Conservation (phyloP, 345 rosid genomes). For the Carallia pectinifolia region DNA sequence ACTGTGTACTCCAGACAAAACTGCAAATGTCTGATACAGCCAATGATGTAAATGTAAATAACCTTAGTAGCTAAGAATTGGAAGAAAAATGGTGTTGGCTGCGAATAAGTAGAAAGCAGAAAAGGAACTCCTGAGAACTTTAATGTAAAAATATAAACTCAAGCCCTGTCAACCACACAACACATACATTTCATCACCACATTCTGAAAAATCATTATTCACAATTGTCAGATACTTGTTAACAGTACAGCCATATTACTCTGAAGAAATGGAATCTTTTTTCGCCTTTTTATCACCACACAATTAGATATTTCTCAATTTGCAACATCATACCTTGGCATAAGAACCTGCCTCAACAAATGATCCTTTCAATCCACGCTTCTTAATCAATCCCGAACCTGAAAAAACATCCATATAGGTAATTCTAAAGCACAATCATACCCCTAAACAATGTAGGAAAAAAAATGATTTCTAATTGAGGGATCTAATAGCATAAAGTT, state of each 20-base stretch:
- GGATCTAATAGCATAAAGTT: too few species aligned
- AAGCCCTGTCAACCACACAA: too few species aligned
- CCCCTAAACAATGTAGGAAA: background rate
- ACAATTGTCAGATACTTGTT: too few species aligned
- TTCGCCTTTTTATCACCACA: background rate
- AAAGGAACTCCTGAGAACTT: background rate
- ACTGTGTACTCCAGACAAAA: conserved; percentile 69
- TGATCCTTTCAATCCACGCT: conserved; percentile 78
- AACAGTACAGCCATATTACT: background rate
- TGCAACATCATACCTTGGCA: conserved; percentile 64
- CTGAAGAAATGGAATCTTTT: background rate
- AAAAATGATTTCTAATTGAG: background rate
- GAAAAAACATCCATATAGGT: conserved; percentile 16
- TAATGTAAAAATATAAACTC: too few species aligned
- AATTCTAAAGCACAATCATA: background rate
- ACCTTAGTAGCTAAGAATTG: background rate
- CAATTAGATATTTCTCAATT: background rate
- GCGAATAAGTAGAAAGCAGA: background rate
- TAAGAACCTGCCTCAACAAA: conserved; percentile 74
- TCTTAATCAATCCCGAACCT: conserved; percentile 84
- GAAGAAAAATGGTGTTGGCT: background rate
- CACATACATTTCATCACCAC: too few species aligned
- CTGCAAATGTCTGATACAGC: conserved; percentile 55
- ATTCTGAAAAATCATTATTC: too few species aligned
- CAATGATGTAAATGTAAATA: background rate